phyloP scores from a whole-genome alignment of 2,329 filamentous ascomycete genomes.

The Ophiostoma ulmi region DNA sequence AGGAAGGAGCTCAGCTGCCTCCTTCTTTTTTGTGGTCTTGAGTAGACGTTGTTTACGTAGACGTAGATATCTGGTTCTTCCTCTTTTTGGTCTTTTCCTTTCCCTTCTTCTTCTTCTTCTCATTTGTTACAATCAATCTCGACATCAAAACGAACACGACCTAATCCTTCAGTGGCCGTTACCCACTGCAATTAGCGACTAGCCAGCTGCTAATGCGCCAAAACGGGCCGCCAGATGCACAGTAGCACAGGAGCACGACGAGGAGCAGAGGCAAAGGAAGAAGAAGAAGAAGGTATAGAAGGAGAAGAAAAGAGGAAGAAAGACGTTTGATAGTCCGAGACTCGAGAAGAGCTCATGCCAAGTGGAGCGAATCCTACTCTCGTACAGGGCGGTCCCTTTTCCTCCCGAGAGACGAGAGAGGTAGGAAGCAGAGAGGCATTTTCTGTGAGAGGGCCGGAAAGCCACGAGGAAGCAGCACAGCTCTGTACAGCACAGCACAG shows the following conservation, averaged over 20 bases:
- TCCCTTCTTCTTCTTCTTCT: background rate
- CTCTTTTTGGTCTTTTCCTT: background rate
- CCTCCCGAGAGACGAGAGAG: background rate
- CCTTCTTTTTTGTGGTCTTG: background rate
- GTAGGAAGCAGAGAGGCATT: slow-evolving; percentile 2
- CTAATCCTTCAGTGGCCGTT: background rate
- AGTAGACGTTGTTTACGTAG: background rate
- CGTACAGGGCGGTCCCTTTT: background rate
- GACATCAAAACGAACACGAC: background rate
- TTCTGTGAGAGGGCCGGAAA: slow-evolving; percentile 1
- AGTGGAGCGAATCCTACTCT: slow-evolving; percentile 19
- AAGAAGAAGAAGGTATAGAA: background rate
- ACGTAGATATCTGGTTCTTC: background rate
- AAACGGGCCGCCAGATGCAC: slow-evolving; percentile 1
- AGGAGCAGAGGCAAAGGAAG: background rate
- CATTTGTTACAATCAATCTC: background rate
- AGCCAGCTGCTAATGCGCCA: slow-evolving; percentile 8
- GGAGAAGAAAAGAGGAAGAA: background rate
- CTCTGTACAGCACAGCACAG: background rate
- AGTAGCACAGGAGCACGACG: background rate
- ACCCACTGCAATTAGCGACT: slow-evolving; percentile 14
- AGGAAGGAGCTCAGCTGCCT: background rate
- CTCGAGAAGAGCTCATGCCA: background rate
- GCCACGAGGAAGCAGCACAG: background rate
- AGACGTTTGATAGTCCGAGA: background rate